A percentile compares a stretch with the other conserved stretches of the same genome.
Evolutionary conservation across 2,329 filamentous ascomycete species (phyloP).

Genomic region (Botryotinia convoluta): DNA sequence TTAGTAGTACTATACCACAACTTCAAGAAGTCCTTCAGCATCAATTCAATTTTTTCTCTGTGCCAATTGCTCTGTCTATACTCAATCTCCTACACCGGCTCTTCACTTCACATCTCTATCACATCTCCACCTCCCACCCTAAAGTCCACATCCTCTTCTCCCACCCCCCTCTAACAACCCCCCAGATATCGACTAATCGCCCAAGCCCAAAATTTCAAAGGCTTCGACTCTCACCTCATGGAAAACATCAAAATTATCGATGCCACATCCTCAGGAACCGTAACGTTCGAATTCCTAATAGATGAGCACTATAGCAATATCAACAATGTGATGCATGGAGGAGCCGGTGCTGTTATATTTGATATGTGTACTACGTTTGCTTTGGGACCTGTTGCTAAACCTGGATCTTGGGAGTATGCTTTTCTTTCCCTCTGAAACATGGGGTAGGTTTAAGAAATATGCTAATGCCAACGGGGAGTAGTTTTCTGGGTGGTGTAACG

Average conservation of each 20-base stretch:
- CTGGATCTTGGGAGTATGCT: constrained; percentile 49
- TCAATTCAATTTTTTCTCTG: not conserved
- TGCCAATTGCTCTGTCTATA: accelerated
- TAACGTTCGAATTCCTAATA: constrained; percentile 46
- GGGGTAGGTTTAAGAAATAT: not conserved
- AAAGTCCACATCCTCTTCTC: not conserved
- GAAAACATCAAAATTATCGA: constrained; percentile 33
- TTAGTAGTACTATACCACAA: not conserved
- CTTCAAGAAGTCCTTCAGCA: not conserved
- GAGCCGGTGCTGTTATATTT: constrained; percentile 52
- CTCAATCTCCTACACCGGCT: not conserved
- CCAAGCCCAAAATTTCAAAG: constrained; percentile 19
- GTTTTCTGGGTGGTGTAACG: constrained; percentile 51
- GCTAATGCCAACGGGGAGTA: constrained; percentile 17
- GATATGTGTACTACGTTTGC: constrained; percentile 54
- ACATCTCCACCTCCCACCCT: no score
- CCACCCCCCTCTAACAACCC: constrained; percentile 3
- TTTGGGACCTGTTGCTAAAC: constrained; percentile 47
- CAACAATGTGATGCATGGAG: constrained; percentile 51
- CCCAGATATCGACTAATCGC: constrained; percentile 32
- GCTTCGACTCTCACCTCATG: constrained; percentile 34
- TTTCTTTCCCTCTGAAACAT: not conserved
- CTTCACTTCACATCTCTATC: not conserved
- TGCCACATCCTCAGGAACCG: constrained; percentile 37
- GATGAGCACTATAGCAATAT: constrained; percentile 46